A percentile compares a stretch with the other conserved stretches of the same genome.
Conservation (phyloP, 2,329 filamentous ascomycete species). For the Microascus cirrosus region DNA sequence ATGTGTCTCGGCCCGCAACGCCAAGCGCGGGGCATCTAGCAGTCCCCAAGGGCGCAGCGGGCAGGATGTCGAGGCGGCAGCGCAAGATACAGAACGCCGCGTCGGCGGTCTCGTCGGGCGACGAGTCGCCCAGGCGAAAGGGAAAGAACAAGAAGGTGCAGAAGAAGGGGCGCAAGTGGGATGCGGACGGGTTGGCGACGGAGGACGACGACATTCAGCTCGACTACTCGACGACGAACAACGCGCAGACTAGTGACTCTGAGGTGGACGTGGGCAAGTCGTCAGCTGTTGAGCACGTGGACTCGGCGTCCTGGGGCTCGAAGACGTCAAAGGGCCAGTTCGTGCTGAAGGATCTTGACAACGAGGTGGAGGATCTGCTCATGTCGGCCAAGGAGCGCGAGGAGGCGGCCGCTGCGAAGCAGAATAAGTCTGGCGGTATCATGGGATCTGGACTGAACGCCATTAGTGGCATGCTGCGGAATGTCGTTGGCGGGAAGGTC, state of each 20-base stretch:
- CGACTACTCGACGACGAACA: slow-evolving; percentile 69
- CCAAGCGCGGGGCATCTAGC: slow-evolving; percentile 51
- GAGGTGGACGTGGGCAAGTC: slow-evolving; percentile 34
- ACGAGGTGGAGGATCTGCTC: slow-evolving; percentile 86
- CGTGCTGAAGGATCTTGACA: slow-evolving; percentile 82
- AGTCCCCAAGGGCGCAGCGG: slow-evolving; percentile 64
- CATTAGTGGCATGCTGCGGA: slow-evolving; percentile 82
- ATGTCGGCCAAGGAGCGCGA: slow-evolving; percentile 60
- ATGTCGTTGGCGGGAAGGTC: slow-evolving; percentile 89
- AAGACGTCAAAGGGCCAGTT: slow-evolving; percentile 84
- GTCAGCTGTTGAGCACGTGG: slow-evolving; percentile 60
- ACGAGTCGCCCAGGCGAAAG: slow-evolving; percentile 59
- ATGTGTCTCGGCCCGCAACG: slow-evolving; percentile 69
- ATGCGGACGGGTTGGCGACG: slow-evolving; percentile 75
- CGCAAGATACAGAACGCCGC: slow-evolving; percentile 58
- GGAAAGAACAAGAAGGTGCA: slow-evolving; percentile 37
- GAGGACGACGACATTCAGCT: slow-evolving; percentile 71
- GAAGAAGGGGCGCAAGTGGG: slow-evolving; percentile 90
- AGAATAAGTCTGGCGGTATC: slow-evolving; percentile 45
- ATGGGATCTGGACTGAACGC: slow-evolving; percentile 72
- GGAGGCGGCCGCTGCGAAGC: slow-evolving; percentile 28
- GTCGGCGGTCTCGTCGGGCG: slow-evolving; percentile 66
- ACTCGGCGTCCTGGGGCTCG: slow-evolving; percentile 73
- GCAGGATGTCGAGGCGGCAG: slow-evolving; percentile 70
- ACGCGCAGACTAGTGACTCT: slow-evolving; percentile 30